Conservation (phyloP, 495 filamentous ascomycete species). For the Penicillium cinerascens region DNA sequence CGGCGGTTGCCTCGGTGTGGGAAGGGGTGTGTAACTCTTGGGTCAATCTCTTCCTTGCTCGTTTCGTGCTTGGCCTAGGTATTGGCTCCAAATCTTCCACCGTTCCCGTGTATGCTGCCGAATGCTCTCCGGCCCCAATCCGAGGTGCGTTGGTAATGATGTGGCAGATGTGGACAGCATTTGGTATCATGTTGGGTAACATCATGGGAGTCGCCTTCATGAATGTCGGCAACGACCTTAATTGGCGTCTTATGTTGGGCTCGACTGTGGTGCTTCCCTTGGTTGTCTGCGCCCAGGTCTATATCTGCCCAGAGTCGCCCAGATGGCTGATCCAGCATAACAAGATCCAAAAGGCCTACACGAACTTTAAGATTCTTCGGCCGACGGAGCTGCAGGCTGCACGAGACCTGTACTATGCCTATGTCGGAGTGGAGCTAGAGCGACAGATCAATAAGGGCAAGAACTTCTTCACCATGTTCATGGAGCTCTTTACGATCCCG, state of each 20-base stretch:
- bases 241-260: conserved; percentile 31
- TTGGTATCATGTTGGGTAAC: conserved; percentile 78
- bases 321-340: conserved; percentile 61
- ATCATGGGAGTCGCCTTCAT: conserved; percentile 29
- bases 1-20: conserved; percentile 47
- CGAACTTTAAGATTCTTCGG: conserved; percentile 44
- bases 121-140: conserved; percentile 54
- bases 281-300: conserved; percentile 51
- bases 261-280: conserved; percentile 43
- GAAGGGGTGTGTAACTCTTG: conserved; percentile 48
- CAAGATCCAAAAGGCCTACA: conserved; percentile 41
- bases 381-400: conserved; percentile 49
- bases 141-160: conserved; percentile 60
- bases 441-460: conserved; percentile 41
- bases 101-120: conserved; percentile 57
- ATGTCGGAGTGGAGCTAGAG: conserved; percentile 45
- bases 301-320: conserved; percentile 63
- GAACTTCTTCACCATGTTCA: conserved; percentile 47
- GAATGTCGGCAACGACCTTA: background rate
- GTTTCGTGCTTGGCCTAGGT: conserved; percentile 58
- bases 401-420: conserved; percentile 53
- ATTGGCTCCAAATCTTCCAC: conserved; percentile 59
- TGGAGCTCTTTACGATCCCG: conserved; percentile 52
- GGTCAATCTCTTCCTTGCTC: conserved; percentile 51
- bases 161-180: conserved; percentile 68